phyloP scores from a whole-genome alignment of 257 asterid species.

The Coffea eugenioides region DNA sequence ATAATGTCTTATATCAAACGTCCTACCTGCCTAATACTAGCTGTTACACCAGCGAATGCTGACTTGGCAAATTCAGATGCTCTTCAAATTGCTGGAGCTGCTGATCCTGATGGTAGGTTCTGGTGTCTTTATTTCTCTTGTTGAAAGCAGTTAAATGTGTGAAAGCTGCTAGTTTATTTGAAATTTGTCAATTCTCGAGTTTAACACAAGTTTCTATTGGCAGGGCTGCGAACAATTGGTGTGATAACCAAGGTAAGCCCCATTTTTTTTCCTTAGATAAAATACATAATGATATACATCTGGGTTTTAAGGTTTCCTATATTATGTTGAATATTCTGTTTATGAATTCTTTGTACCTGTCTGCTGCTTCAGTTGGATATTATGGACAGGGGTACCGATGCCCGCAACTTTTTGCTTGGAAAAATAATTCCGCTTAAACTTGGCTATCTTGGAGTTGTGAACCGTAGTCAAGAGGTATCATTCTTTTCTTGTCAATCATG shows the following conservation, averaged over 20 bases:
- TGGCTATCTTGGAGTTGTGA: constrained; percentile 96
- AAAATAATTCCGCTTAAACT: constrained; percentile 94
- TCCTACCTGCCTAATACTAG: constrained; percentile 76
- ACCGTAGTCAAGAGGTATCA: constrained; percentile 94
- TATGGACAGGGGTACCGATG: constrained; percentile 98
- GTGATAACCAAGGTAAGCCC: constrained; percentile 78
- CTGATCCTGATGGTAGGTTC: constrained; percentile 86
- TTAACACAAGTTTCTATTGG: constrained; percentile 28
- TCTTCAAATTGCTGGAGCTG: constrained; percentile 95
- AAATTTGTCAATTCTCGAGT: constrained; percentile 8
- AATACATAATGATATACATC: neutral
- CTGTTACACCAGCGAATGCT: constrained; percentile 95
- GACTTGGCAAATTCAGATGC: constrained; percentile 98
- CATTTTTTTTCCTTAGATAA: neutral
- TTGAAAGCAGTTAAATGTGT: neutral
- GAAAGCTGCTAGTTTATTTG: neutral
- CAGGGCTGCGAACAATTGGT: constrained; percentile 95
- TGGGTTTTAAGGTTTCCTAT: neutral
- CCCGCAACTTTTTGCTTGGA: constrained; percentile 89
- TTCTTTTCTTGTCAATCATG: neutral
- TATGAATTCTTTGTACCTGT: neutral
- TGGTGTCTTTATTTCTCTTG: neutral
- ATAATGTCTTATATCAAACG: constrained; percentile 75
- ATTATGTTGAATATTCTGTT: constrained; percentile 1
- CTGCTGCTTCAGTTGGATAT: constrained; percentile 80